Evolutionary conservation across 495 filamentous ascomycete species (phyloP).

Genomic region (Penicillium crystallinum): DNA sequence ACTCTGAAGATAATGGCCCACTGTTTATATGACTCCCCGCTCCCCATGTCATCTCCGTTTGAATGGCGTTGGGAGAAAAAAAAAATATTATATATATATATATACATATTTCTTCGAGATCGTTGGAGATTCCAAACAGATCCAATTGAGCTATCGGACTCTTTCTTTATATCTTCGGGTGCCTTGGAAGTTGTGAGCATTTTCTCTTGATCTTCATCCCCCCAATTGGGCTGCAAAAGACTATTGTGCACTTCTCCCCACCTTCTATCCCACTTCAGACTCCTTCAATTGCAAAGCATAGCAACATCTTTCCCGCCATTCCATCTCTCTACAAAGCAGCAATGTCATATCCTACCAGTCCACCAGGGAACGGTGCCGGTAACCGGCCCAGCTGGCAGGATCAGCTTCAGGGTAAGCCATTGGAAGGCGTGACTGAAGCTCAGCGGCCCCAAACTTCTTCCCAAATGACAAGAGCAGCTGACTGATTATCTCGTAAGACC

Average conservation of each 20-base stretch:
- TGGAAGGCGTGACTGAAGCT: not conserved
- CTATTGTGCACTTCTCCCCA: conserved; percentile 6
- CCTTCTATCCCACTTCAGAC: conserved; percentile 9
- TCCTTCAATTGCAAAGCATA: conserved; percentile 3
- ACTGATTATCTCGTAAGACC: conserved; percentile 43
- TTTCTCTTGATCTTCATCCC: conserved; percentile 4
- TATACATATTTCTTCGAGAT: conserved; percentile 18
- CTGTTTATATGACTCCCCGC: conserved; percentile 43
- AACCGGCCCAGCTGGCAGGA: conserved; percentile 43
- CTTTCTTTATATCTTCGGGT: conserved; percentile 11
- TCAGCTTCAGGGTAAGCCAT: conserved; percentile 46
- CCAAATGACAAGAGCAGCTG: conserved; percentile 7
- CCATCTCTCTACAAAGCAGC: conserved; percentile 10
- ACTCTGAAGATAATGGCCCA: conserved; percentile 33
- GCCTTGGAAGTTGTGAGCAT: conserved; percentile 5
- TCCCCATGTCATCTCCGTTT: conserved; percentile 31
- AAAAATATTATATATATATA: conserved; percentile 17
- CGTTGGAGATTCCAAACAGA: conserved; percentile 12
- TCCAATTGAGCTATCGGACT: conserved; percentile 19
- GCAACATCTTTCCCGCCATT: not conserved
- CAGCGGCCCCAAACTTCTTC: not conserved
- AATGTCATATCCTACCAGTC: conserved; percentile 29
- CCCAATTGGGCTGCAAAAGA: conserved; percentile 2
- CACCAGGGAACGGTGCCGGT: conserved; percentile 16
- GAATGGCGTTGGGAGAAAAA: conserved; percentile 13